Conservation (phyloP, 2,329 filamentous ascomycete species). For the Pyrenophora seminiperda region DNA sequence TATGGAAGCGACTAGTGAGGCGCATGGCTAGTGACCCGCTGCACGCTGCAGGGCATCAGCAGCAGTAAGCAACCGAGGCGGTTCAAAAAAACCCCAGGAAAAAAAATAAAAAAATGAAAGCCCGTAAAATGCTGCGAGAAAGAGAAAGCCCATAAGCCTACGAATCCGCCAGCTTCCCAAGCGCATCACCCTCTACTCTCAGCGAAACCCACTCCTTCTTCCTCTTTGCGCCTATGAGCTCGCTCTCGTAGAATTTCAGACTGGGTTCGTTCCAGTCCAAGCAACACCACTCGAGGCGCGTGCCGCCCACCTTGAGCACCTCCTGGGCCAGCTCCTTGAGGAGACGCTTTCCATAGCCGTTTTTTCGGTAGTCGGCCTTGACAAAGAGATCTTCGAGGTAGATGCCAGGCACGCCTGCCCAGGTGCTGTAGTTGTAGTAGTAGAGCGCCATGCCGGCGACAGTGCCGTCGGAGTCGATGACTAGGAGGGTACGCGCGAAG, state of each 20-base stretch:
- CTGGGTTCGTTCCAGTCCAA: slow-evolving; percentile 92
- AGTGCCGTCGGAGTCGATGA: slow-evolving; percentile 53
- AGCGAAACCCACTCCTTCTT: slow-evolving; percentile 77
- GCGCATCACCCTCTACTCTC: slow-evolving; percentile 70
- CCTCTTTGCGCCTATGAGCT: slow-evolving; percentile 63
- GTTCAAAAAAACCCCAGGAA: too few relatives aligned
- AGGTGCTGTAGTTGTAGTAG: slow-evolving; percentile 96
- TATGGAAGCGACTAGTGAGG: too few relatives aligned
- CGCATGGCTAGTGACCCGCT: too few relatives aligned
- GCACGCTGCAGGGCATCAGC: too few relatives aligned
- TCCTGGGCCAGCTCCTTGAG: slow-evolving; percentile 79
- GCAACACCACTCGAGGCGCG: slow-evolving; percentile 85
- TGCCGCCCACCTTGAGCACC: slow-evolving; percentile 72
- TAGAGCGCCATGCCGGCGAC: slow-evolving; percentile 83
- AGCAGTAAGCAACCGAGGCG: too few relatives aligned
- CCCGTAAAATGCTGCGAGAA: too few relatives aligned
- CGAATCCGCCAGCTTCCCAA: slow-evolving; percentile 61
- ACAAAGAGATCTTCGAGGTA: slow-evolving; percentile 96
- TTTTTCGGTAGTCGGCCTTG: slow-evolving; percentile 68
- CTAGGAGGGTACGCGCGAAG: slow-evolving; percentile 76
- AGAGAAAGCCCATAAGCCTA: too few relatives aligned
- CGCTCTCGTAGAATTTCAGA: slow-evolving; percentile 75
- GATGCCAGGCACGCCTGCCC: slow-evolving; percentile 84
- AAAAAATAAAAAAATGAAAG: too few relatives aligned
- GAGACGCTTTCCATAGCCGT: slow-evolving; percentile 79